These are phyloP conservation scores for Claviceps humidiphila DNA, from an alignment of 2,329 filamentous ascomycete species.

Conservation along the genomic window DNA sequence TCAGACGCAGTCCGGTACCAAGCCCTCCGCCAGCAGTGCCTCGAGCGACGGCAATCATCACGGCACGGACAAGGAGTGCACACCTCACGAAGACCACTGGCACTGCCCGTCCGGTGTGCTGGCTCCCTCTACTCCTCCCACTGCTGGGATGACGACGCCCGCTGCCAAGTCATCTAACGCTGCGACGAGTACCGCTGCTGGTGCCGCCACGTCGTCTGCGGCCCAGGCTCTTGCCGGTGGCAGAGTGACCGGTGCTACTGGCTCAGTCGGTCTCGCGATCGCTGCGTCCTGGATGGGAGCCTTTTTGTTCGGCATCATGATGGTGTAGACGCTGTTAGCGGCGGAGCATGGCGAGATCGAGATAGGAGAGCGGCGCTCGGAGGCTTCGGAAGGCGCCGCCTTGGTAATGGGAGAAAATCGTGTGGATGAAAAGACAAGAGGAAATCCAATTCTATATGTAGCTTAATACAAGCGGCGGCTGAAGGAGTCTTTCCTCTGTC, in stretches of 20 bases:
- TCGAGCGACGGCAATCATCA: background rate
- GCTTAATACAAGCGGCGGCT: too few relatives aligned
- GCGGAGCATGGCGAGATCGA: background rate
- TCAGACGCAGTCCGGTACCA: constrained; percentile 1
- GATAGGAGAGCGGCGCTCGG: too few relatives aligned
- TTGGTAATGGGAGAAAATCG: too few relatives aligned
- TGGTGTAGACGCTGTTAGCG: background rate
- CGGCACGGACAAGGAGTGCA: constrained; percentile 5
- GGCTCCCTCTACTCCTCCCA: constrained; percentile 1
- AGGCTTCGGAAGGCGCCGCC: too few relatives aligned
- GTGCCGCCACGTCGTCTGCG: background rate
- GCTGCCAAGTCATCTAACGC: background rate
- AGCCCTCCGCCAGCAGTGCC: background rate
- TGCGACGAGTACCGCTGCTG: background rate
- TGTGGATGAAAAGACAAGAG: too few relatives aligned
- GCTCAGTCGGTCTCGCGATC: constrained; percentile 1
- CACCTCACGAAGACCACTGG: constrained; percentile 6
- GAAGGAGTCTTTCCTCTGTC: too few relatives aligned
- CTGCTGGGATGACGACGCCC: background rate
- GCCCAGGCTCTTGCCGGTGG: background rate
- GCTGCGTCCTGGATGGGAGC: constrained; percentile 6
- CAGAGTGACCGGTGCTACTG: constrained; percentile 1
- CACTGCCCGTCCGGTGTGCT: constrained; percentile 11
- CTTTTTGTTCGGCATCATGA: constrained; percentile 5
- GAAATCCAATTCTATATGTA: too few relatives aligned